These are phyloP conservation scores for Avena insularis DNA, from an alignment of 176 grass and related monocot species.

Conservation along the genomic window DNA sequence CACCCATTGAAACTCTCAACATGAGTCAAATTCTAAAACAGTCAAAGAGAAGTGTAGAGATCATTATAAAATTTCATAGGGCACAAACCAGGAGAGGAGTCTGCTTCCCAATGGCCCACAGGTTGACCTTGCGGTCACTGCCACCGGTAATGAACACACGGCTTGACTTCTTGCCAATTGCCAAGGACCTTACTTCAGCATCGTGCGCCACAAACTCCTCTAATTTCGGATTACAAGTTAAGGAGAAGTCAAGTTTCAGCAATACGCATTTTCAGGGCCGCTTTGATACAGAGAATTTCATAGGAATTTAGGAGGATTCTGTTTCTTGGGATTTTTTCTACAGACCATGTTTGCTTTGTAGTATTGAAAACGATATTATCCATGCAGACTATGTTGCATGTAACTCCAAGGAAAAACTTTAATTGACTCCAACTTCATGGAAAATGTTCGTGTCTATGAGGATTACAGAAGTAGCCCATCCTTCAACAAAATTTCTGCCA, in stretches of 20 bases:
- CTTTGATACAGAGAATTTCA: neutral
- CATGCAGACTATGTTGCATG: neutral
- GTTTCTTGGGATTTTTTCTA: neutral
- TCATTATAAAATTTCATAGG: conserved; percentile 26
- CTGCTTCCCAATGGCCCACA: conserved; percentile 87
- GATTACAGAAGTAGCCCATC: neutral
- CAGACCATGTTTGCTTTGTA: neutral
- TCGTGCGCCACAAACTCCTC: conserved; percentile 87
- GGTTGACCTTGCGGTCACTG: conserved; percentile 79
- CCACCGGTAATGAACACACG: conserved; percentile 84
- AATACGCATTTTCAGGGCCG: neutral
- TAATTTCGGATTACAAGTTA: conserved; percentile 49
- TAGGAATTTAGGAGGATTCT: neutral
- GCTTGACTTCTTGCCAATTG: conserved; percentile 92
- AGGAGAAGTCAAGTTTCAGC: conserved; percentile 47
- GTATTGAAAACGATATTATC: neutral
- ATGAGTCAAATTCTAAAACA: conserved; percentile 31
- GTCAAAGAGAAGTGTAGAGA: neutral
- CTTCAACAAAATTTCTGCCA: neutral
- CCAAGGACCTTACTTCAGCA: conserved; percentile 72
- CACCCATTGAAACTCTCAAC: conserved; percentile 17
- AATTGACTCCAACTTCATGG: neutral
- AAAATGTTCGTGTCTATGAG: neutral
- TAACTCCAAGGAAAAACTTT: neutral
- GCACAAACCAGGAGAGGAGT: conserved; percentile 74